Evolutionary conservation across 805 yeast species (phyloP), one percentile per base, ranked within the genome.

Genomic region (Barnettozyma siamensis): DNA sequence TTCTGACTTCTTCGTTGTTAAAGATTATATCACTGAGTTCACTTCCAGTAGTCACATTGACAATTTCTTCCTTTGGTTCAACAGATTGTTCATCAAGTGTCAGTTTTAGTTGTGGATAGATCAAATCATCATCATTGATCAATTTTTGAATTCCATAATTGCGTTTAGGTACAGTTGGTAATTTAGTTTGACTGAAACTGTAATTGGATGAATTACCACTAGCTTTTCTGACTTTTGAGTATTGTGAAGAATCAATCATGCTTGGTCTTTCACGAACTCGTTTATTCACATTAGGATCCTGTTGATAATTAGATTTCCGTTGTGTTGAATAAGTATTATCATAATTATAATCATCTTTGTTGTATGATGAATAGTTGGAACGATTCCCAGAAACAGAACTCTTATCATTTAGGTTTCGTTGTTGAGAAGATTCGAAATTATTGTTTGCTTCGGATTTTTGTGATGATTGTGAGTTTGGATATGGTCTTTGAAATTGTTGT

Each of bases 1-100:
- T 46, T 12, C 29, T 35, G 13, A 35, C 37, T 10, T 24, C 7
- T n/a, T 41, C 44, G 16, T 41, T 41, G 16, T 34, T 33, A 30
- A 41, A 41, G 12, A 41, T 30, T 19, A 24, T n/a, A 24, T 28
- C 19, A 15, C 16, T 15, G 17, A 41, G 20, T 33, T 37, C 35
- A 12, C 29, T 29, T 10, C 44, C 44, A 19, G 21, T 33, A 4
- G 38, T 18, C 5, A 41, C 19, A 7, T 16, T 23, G 17, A 41
- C 40, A 16, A 20, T 6, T 15, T 32, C 36, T 11, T n/a, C 18
- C 16, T 27, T 26, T 26, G 12, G 24, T n/a, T 18, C 26, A 10
- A 6, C 17, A 19, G 18, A 19, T 5, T 3, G 8, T 11, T 11
- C 12, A 12, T 16, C 7, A 3, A 26, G 7, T 11, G 20, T 5